Percentiles rank a stretch among this genome's conserved stretches.
These are phyloP conservation scores for Psilocybe cyanescens DNA, from an alignment of 768 basidiomycete genomes.

Conservation along the genomic window DNA sequence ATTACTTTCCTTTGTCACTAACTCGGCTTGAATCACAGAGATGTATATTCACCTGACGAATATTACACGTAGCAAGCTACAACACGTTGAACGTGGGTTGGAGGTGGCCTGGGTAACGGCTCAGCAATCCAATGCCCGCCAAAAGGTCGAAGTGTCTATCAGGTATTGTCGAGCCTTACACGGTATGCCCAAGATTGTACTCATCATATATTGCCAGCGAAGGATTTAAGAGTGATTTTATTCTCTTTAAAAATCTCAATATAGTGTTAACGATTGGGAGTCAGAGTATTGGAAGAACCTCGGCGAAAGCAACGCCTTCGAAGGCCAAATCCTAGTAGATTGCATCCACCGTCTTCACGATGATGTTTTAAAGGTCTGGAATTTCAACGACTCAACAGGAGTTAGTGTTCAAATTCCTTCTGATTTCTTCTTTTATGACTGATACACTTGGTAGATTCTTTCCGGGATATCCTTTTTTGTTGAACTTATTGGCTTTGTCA, in stretches of 20 bases:
- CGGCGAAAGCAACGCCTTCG: conserved; percentile 11
- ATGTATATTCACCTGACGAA: neutral
- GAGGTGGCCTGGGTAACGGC: conserved; percentile 16
- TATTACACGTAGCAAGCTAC: neutral
- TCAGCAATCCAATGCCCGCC: conserved; percentile 16
- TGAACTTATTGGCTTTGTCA: conserved; percentile 6
- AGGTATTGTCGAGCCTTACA: conserved; percentile 3
- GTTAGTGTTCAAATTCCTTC: conserved; percentile 12
- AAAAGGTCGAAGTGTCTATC: conserved; percentile 19
- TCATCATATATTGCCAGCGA: neutral
- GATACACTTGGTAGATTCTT: conserved; percentile 8
- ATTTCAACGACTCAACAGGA: conserved; percentile 25
- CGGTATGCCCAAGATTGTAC: too few species aligned
- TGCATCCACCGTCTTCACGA: conserved; percentile 19
- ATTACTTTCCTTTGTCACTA: neutral
- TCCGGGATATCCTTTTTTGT: conserved; percentile 10
- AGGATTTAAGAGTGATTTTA: conserved; percentile 20
- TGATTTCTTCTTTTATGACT: conserved; percentile 3
- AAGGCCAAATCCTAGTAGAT: conserved; percentile 16
- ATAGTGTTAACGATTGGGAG: neutral
- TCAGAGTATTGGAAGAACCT: conserved; percentile 21
- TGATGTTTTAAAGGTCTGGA: conserved; percentile 21
- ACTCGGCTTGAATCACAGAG: neutral
- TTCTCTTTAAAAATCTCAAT: neutral
- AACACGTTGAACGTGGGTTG: neutral